phyloP scores from a whole-genome alignment of 2,329 filamentous ascomycete species.

The Claviceps monticola region DNA sequence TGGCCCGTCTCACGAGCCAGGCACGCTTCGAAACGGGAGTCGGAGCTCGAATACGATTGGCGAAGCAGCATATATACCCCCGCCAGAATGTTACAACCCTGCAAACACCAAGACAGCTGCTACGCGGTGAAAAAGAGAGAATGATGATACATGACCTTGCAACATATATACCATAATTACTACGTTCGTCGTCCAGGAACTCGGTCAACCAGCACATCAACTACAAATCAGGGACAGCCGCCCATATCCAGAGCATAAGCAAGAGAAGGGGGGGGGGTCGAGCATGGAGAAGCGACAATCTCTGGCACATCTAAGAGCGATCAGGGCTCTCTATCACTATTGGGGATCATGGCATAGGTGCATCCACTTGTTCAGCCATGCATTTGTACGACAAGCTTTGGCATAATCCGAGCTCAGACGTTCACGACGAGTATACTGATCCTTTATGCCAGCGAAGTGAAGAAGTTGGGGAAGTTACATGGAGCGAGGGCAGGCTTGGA shows the following conservation, averaged over 20 bases:
- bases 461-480: background rate
- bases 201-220: background rate
- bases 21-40: conserved; percentile 32
- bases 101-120: conserved; percentile 8
- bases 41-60: conserved; percentile 29
- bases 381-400: too few species aligned
- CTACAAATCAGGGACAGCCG: background rate
- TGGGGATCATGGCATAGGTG: background rate
- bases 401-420: background rate
- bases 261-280: background rate
- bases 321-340: background rate
- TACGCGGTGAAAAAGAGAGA: background rate
- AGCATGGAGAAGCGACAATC: background rate
- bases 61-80: conserved; percentile 23
- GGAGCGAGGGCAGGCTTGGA: background rate
- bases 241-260: background rate
- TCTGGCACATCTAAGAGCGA: background rate
- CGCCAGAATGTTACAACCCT: conserved; percentile 19
- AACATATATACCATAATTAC: background rate
- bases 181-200: background rate
- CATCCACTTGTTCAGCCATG: background rate
- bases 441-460: background rate
- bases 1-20: conserved; percentile 35
- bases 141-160: background rate
- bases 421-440: background rate